phyloP scores from a whole-genome alignment of 768 basidiomycete species.

The Pholiota microspora region DNA sequence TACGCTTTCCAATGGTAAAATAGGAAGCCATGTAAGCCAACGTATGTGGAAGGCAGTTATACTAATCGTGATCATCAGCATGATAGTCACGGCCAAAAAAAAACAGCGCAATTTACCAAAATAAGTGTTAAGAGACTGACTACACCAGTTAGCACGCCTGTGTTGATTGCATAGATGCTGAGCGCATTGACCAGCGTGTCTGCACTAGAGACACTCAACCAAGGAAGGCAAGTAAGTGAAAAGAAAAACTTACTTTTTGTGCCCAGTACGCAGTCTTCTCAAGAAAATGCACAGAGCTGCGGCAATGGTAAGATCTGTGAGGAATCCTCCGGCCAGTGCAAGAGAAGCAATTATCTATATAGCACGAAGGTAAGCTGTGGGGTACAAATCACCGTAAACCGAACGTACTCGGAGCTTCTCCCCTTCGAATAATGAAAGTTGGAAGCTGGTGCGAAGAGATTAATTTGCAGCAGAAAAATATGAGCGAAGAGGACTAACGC shows the following conservation, averaged over 20 bases:
- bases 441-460: conserved; percentile 29
- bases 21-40: conserved; percentile 59
- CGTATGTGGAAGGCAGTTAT: conserved; percentile 46
- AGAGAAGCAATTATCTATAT: conserved; percentile 43
- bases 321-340: conserved; percentile 47
- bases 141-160: conserved; percentile 55
- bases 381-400: too few relatives aligned
- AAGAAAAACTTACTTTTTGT: conserved; percentile 30
- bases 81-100: neutral
- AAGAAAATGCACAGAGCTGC: conserved; percentile 52
- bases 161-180: conserved; percentile 61
- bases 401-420: conserved; percentile 36
- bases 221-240: neutral
- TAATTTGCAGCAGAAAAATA: too few relatives aligned
- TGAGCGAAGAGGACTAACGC: conserved; percentile 30
- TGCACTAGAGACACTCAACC: conserved; percentile 32
- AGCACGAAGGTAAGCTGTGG: too few relatives aligned
- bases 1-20: conserved; percentile 59
- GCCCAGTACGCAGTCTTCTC: conserved; percentile 49
- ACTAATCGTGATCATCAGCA: conserved; percentile 32
- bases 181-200: conserved; percentile 57
- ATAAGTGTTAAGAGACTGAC: conserved; percentile 40
- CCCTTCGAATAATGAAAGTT: conserved; percentile 29
- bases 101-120: conserved; percentile 24
- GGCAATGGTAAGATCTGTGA: conserved; percentile 53